A percentile compares a stretch with the other conserved stretches of the same genome.
Evolutionary conservation across 2,329 filamentous ascomycete species (phyloP).

Genomic region (Exophiala viscosa): DNA sequence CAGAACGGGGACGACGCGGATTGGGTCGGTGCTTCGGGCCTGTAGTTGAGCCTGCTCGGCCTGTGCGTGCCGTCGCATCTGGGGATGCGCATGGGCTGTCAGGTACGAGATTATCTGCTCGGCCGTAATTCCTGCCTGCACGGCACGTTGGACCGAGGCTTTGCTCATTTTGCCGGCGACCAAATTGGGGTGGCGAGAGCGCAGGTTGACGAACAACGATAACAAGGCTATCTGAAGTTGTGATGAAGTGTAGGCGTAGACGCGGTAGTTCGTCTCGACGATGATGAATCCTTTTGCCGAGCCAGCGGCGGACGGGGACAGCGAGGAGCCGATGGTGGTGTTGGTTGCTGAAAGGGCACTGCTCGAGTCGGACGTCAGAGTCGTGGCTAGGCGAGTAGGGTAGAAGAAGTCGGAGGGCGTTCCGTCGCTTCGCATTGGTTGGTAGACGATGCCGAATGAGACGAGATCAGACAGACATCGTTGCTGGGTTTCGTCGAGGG

Average conservation of each 20-base stretch:
- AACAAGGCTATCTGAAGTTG: constrained; percentile 93
- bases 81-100: constrained; percentile 85
- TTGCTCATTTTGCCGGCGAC: constrained; percentile 89
- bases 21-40: constrained; percentile 32
- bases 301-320: constrained; percentile 34
- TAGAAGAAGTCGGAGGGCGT: constrained; percentile 60
- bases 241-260: constrained; percentile 95
- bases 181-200: constrained; percentile 89
- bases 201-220: constrained; percentile 80
- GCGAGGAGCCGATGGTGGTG: constrained; percentile 65
- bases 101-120: constrained; percentile 95
- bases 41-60: constrained; percentile 27
- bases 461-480: constrained; percentile 87
- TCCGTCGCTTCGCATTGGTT: constrained; percentile 29
- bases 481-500: constrained; percentile 73
- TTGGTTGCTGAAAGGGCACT: constrained; percentile 67
- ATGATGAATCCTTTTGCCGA: constrained; percentile 71
- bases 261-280: constrained; percentile 93
- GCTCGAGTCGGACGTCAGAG: constrained; percentile 73
- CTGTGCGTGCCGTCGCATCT: constrained; percentile 69
- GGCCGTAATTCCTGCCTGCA: constrained; percentile 84
- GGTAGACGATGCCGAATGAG: constrained; percentile 89
- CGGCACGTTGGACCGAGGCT: constrained; percentile 79
- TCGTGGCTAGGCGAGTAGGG: constrained; percentile 89
- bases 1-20: constrained; percentile 58